Evolutionary conservation across 1,139 yeast species (phyloP).

Genomic region (Lodderomyces theae): DNA sequence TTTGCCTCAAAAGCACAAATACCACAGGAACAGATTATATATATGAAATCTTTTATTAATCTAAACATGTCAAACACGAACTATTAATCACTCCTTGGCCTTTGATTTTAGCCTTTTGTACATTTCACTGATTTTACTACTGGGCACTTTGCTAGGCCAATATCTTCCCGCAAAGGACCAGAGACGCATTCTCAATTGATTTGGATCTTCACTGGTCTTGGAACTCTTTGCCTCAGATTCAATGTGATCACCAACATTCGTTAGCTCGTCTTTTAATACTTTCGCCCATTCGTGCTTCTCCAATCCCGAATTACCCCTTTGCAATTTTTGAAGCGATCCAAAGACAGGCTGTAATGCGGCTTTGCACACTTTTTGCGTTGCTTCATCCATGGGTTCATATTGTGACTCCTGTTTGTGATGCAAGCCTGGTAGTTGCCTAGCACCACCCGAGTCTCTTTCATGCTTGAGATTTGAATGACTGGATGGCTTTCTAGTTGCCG

Average conservation of each 20-base stretch:
- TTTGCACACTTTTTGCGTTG: slow-evolving; percentile 59
- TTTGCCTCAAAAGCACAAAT: too few relatives aligned
- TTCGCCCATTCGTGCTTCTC: slow-evolving; percentile 85
- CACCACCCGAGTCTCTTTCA: slow-evolving; percentile 1
- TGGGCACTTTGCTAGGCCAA: slow-evolving; percentile 93
- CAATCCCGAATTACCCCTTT: slow-evolving; percentile 76
- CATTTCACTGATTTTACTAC: slow-evolving; percentile 79
- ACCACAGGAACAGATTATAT: too few relatives aligned
- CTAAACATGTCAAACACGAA: too few relatives aligned
- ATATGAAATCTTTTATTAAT: too few relatives aligned
- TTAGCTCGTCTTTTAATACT: slow-evolving; percentile 68
- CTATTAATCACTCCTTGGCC: slow-evolving; percentile 13
- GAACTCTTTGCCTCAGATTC: slow-evolving; percentile 16
- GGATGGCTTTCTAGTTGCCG: not conserved
- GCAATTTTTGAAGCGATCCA: slow-evolving; percentile 68
- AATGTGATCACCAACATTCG: slow-evolving; percentile 79
- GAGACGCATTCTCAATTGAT: slow-evolving; percentile 53
- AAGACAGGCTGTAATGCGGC: slow-evolving; percentile 68
- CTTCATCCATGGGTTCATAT: slow-evolving; percentile 70
- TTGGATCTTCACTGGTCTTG: slow-evolving; percentile 18
- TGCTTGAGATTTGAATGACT: slow-evolving; percentile 12
- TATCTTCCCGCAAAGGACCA: slow-evolving; percentile 90
- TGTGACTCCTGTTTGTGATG: slow-evolving; percentile 42
- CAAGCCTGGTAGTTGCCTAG: slow-evolving; percentile 12
- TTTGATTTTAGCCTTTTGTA: slow-evolving; percentile 57